Evolutionary conservation across 2,329 filamentous ascomycete species (phyloP), one percentile per base, ranked within the genome.

Genomic region (Aspergillus pseudoviridinutans): DNA sequence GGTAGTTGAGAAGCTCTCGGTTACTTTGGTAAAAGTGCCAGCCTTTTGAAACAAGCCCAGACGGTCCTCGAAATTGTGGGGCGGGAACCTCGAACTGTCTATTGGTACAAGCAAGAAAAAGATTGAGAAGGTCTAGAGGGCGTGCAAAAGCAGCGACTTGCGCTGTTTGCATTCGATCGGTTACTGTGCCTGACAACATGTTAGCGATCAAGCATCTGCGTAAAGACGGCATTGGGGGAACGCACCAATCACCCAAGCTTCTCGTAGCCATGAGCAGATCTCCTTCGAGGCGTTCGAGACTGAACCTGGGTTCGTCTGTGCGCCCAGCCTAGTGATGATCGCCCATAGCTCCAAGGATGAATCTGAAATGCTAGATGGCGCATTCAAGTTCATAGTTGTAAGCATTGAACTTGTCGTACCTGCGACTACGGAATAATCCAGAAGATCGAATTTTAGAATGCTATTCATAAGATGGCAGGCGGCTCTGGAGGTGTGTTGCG

Each of bases 211-310:
- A 64, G 58, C 57, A 57, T 58, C 50, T 58, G 49, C 53, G 42
- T 51, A 51, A 53, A 53, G 6, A 24, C 2, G 22, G 10, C 25
- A 55, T 47, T 28, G 41, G 27, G 35, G 51, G 22, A 54, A 73
- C 83, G 71, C 79, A 93, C 90, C 87, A 62, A 92, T 89, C 63
- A 86, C 87, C 92, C 93, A 99, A 66, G 84, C 87, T 35, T 86
- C 83, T 65, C 92, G 87, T 1, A 94, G 73, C 94, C 94, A 99
- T 65, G 86, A 82, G 56, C 94, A 84, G 38, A 94, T 82, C 65
- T 89, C 85, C 61, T 86, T 88, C 41, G 85, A 87, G 3, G 87
- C 88, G 42, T 80, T 80, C 63, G 87, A 84, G 62, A 84, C 89
- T 38, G 84, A 84, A 57, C 84, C 87, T 1, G 90, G 88, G 49